phyloP scores from a whole-genome alignment of 2,329 filamentous ascomycete species.

The Chrysosporium queenslandicum region DNA sequence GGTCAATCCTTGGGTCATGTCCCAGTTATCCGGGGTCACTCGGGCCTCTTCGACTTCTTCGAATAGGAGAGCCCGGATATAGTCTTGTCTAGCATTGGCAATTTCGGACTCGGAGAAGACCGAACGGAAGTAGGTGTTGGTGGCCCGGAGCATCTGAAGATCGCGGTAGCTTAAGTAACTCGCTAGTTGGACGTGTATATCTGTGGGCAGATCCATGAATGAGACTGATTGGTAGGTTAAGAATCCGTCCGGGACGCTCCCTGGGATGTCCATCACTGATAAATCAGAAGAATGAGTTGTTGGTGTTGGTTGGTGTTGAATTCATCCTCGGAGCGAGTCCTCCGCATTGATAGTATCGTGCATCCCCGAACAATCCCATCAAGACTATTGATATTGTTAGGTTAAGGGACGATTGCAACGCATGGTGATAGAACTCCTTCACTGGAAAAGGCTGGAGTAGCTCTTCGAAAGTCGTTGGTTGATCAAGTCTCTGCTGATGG shows the following conservation, averaged over 20 bases:
- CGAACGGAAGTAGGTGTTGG: constrained; percentile 15
- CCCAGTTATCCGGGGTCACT: too few species aligned
- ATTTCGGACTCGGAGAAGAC: constrained; percentile 15
- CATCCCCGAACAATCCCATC: too few species aligned
- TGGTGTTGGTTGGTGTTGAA: not conserved
- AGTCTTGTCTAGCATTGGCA: constrained; percentile 4
- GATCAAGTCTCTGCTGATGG: too few species aligned
- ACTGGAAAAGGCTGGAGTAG: too few species aligned
- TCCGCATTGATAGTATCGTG: too few species aligned
- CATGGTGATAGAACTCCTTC: too few species aligned
- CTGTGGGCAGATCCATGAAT: constrained; percentile 13
- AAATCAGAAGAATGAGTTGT: not conserved
- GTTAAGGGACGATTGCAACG: too few species aligned
- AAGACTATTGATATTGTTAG: too few species aligned
- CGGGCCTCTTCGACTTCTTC: too few species aligned
- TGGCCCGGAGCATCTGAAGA: constrained; percentile 15
- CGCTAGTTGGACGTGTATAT: constrained; percentile 15
- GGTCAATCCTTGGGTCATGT: not conserved
- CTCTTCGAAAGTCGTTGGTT: too few species aligned
- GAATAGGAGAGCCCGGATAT: constrained; percentile 3
- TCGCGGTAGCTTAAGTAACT: constrained; percentile 12
- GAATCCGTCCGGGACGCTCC: not conserved
- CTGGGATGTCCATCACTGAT: not conserved
- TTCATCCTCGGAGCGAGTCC: too few species aligned
- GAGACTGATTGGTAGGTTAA: not conserved